Base-by-base conservation (phyloP, 2,329 filamentous ascomycete genomes). In the Arthrobotrys conoides region DNA sequence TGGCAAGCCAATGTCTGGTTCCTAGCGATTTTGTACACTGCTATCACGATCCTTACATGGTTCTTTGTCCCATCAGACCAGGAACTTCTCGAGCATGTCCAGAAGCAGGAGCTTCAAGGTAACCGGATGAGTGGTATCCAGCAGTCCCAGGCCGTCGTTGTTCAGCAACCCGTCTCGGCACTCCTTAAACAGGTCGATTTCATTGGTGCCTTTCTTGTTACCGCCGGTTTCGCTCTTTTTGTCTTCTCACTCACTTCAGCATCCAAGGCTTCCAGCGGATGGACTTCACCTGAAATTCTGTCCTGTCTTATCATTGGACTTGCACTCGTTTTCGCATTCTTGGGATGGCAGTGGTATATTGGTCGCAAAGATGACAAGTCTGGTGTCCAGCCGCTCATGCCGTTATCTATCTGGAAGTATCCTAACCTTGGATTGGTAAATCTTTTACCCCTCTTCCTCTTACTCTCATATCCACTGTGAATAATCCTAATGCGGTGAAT, bases 1-100 rank as follows among this genome's bases (percentile, higher is more conserved):
- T 79, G 76, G 76, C 76, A 73, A 46, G 69, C 76, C 20, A 79
- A 72, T n/a, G 63, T 79, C 20, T 79, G 68, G 69, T 79, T 79
- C 46, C 57, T 79, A 18, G 55, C 76, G 14, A 79, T 79, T 10
- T 41, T 79, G 14, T 79, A 69, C 48, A 70, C 63, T 16, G 27
- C 64, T 30, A 57, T 79, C 24, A 70, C 76, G 18, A 20, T 70
- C 22, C 36, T 55, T 24, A 65, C 76, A 33, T 72, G 68, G 69
- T 79, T 79, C 55, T 79, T 69, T 48, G 76, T 79, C 18, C 76
- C 76, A 18, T 72, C 76, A n/a, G 76, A 79, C 53, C 65, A 53
- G 33, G 61, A 38, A 4, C 73, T 77, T 38, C 46, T 71, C 24
- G 73, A 71, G 20, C 67, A 71, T 71, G 53, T 68, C n/a, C 33